These are phyloP conservation scores for Pyrenochaeta sp. DNA, from an alignment of 2,329 filamentous ascomycete species.

Conservation along the genomic window DNA sequence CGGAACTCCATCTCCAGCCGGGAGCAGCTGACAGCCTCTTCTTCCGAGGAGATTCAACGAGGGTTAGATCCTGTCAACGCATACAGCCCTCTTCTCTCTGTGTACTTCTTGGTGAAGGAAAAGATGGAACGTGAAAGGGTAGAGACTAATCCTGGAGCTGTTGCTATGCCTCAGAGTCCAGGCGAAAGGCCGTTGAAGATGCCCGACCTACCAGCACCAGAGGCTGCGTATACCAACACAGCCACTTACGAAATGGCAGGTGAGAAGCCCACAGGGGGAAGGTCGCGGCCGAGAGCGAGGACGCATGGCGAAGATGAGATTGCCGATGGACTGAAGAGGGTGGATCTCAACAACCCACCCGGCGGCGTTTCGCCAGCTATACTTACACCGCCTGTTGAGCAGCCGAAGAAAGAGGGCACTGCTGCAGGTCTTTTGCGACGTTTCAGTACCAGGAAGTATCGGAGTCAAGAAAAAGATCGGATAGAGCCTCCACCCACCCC, in stretches of 20 bases:
- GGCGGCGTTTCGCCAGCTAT: slow-evolving; percentile 59
- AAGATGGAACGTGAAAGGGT: slow-evolving; percentile 82
- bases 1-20: slow-evolving; percentile 88
- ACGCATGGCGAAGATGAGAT: slow-evolving; percentile 96
- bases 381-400: slow-evolving; percentile 62
- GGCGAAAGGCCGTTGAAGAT: slow-evolving; percentile 68
- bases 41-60: slow-evolving; percentile 81
- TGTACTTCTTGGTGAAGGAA: slow-evolving; percentile 96
- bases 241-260: slow-evolving; percentile 87
- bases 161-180: slow-evolving; percentile 64
- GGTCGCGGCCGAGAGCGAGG: slow-evolving; percentile 83
- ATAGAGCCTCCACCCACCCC: slow-evolving; percentile 72
- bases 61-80: slow-evolving; percentile 91
- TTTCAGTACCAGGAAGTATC: slow-evolving; percentile 85
- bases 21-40: slow-evolving; percentile 85
- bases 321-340: slow-evolving; percentile 73
- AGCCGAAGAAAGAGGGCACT: slow-evolving; percentile 83
- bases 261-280: slow-evolving; percentile 83
- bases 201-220: slow-evolving; percentile 80
- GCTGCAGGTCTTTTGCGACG: slow-evolving; percentile 84
- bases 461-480: slow-evolving; percentile 62
- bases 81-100: slow-evolving; percentile 88
- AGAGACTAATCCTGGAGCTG: slow-evolving; percentile 67
- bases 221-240: slow-evolving; percentile 88
- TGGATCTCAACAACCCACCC: slow-evolving; percentile 63